phyloP scores from a whole-genome alignment of 169 alveolate genomes.

The Cryptosporidium ubiquitum region DNA sequence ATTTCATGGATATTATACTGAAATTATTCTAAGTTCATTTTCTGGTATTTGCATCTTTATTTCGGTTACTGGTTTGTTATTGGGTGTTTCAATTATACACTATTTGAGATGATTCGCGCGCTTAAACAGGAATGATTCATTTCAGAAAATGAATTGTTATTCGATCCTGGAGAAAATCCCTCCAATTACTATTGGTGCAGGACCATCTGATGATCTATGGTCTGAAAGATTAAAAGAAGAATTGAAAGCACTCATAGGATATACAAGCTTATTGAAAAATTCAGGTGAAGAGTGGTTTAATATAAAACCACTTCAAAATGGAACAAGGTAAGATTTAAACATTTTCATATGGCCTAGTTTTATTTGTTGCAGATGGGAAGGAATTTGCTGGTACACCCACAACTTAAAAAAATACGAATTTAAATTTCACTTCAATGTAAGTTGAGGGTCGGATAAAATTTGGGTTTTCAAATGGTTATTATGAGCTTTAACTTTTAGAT shows the following conservation, averaged over 20 bases:
- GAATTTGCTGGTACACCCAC: conserved; percentile 95
- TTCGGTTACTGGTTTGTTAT: background rate
- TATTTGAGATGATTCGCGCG: background rate
- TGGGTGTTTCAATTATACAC: background rate
- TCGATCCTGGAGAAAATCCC: conserved; percentile 79
- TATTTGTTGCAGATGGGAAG: conserved; percentile 90
- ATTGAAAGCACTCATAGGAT: conserved; percentile 89
- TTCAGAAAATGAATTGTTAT: background rate
- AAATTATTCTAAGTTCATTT: background rate
- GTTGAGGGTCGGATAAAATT: background rate
- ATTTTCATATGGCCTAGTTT: background rate
- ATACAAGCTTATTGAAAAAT: conserved; percentile 88
- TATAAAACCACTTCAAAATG: conserved; percentile 91
- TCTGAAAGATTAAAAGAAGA: conserved; percentile 92
- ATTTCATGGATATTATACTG: background rate
- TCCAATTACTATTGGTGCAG: conserved; percentile 90
- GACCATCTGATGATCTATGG: conserved; percentile 90
- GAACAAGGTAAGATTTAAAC: conserved; percentile 84
- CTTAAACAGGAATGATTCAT: background rate
- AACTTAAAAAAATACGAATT: conserved; percentile 91
- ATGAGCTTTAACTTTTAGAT: conserved; percentile 78
- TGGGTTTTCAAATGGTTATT: background rate
- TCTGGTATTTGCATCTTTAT: conserved; percentile 37
- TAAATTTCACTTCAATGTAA: conserved; percentile 89
- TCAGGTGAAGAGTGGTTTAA: conserved; percentile 95